phyloP scores from a whole-genome alignment of 2,329 filamentous ascomycete genomes.

The Diaporthe sp. region DNA sequence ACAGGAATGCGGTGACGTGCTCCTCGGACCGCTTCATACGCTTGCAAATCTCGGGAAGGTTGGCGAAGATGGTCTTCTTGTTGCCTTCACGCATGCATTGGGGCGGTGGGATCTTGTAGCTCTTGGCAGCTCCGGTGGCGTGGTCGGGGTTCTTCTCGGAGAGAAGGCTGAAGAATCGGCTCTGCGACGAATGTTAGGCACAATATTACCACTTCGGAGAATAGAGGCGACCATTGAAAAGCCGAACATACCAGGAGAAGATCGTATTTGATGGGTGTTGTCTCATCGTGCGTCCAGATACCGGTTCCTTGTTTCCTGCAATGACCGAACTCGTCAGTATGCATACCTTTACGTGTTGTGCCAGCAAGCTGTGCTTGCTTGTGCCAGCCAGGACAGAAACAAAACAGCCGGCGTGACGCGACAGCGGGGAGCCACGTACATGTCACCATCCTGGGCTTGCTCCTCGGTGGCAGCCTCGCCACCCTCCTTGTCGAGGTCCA shows the following conservation, averaged over 20 bases:
- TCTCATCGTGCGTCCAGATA: constrained; percentile 88
- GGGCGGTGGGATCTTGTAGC: constrained; percentile 98
- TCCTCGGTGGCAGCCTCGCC: constrained; percentile 64
- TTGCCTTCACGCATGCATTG: constrained; percentile 99
- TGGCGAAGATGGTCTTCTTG: constrained; percentile 99
- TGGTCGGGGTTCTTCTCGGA: constrained; percentile 98
- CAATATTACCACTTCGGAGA: background rate
- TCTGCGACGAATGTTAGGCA: constrained; percentile 30
- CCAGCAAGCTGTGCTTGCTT: background rate
- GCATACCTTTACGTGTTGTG: too few relatives aligned
- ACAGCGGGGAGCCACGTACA: constrained; percentile 61
- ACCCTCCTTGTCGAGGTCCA: constrained; percentile 72
- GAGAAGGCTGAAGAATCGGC: constrained; percentile 92
- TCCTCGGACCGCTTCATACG: constrained; percentile 99
- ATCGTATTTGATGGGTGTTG: constrained; percentile 83
- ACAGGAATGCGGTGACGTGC: constrained; percentile 96
- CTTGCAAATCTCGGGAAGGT: constrained; percentile 98
- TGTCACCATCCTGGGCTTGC: constrained; percentile 77
- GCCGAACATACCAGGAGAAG: constrained; percentile 73
- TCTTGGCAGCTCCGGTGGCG: constrained; percentile 87
- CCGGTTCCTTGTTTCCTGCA: constrained; percentile 73
- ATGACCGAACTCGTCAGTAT: background rate
- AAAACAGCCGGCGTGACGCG: background rate
- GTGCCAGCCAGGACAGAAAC: background rate
- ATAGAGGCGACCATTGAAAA: background rate